Evolutionary conservation across 2,329 filamentous ascomycete species (phyloP).

Genomic region (Trichoderma sp.): DNA sequence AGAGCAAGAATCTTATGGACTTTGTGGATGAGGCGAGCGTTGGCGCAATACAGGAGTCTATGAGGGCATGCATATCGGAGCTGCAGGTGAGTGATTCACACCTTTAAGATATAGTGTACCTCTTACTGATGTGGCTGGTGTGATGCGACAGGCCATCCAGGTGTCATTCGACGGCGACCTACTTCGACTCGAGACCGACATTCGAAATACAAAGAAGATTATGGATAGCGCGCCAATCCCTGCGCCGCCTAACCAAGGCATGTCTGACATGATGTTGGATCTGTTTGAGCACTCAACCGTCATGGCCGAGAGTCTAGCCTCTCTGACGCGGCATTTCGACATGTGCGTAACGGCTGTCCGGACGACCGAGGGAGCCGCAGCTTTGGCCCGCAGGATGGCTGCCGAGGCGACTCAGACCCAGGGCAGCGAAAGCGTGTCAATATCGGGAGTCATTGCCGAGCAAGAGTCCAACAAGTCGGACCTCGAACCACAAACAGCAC

Average conservation of each 20-base stretch:
- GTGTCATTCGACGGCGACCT: slow-evolving; percentile 77
- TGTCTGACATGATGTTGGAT: slow-evolving; percentile 56
- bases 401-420: slow-evolving; percentile 62
- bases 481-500: slow-evolving; percentile 70
- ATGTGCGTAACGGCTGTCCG: slow-evolving; percentile 89
- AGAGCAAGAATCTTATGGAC: slow-evolving; percentile 67
- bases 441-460: slow-evolving; percentile 66
- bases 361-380: slow-evolving; percentile 80
- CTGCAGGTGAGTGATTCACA: slow-evolving; percentile 68
- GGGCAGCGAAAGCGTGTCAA: slow-evolving; percentile 55
- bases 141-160: slow-evolving; percentile 56
- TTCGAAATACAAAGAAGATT: slow-evolving; percentile 64
- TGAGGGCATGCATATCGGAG: slow-evolving; percentile 71
- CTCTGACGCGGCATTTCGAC: slow-evolving; percentile 85
- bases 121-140: neutral
- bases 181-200: slow-evolving; percentile 72
- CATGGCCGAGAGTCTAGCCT: slow-evolving; percentile 80
- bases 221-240: slow-evolving; percentile 49
- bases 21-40: slow-evolving; percentile 76
- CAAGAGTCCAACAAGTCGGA: slow-evolving; percentile 54
- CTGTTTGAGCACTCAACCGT: slow-evolving; percentile 75
- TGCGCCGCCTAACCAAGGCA: slow-evolving; percentile 41
- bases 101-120: no score
- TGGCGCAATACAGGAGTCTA: slow-evolving; percentile 62
- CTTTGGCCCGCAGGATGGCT: slow-evolving; percentile 67